Evolutionary conservation across 371 early-diverging fungal species (phyloP), one percentile per base, ranked within the genome.

Genomic region (Mucor racemosus): DNA sequence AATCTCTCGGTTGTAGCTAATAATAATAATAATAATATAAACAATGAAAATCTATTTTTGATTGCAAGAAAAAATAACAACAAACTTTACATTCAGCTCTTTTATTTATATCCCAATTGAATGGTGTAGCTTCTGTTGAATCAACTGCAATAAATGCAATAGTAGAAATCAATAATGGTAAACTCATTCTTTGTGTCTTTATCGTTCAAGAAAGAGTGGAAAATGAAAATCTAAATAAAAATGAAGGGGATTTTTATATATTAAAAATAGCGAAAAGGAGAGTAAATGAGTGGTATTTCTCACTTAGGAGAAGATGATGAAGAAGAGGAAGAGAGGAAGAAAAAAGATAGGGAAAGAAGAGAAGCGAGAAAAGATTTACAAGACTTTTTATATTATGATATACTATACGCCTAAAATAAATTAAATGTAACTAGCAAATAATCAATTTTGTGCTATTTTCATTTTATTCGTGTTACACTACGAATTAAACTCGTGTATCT

Each of bases 61-160:
- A 50, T 21, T 50, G 1, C 38, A 38, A 38, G 26, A 26, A 26
- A 26, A 26, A 26, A 1, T 44, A 17, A 17, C 44, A 44, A 44
- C 44, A 50, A 1, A 50, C 50, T 50, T 50, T 50, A 50, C 50
- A 50, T 50, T 50, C 53, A 55, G 61, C 58, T 58, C 66, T 66
- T 58, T 61, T 66, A 48, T 55, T 50, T 13, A 65, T 3, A 21
- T 70, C 46, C 69, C 64, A 64, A 31, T 34, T 6, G 41, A 34
- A 33, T 17, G 70, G 70, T n/a, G 50, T 50, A 35, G 62, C 70
- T 46, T 61, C 65, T 33, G 53, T 44, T 38, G 64, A 54, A 44
- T 54, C 60, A 40, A 59, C 36, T 38, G 62, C 62, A 35, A 66
- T 13, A 10, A 58, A n/a, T 19, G 67, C 58, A 62, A 70, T 50